Percentiles rank a stretch among this genome's conserved stretches.
Conservation (phyloP, 2,329 filamentous ascomycete species). For the Colletotrichum camelliae region DNA sequence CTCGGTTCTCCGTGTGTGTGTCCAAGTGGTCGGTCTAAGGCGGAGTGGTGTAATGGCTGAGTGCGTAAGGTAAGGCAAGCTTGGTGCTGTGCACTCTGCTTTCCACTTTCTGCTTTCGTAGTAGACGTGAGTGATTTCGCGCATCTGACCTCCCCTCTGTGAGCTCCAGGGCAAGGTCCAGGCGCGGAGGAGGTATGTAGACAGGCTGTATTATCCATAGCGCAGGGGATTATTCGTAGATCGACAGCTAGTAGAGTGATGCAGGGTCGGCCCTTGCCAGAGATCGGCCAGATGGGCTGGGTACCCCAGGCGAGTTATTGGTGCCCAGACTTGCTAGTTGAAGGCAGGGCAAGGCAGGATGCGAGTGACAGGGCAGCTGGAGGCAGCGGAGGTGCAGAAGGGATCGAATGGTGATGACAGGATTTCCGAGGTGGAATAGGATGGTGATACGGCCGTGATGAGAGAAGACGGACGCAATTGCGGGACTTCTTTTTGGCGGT, state of each 20-base stretch:
- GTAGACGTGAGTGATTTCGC: not conserved
- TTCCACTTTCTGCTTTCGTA: not conserved
- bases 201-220: not conserved
- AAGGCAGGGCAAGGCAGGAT: not conserved
- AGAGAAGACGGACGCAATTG: not conserved
- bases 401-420: not conserved
- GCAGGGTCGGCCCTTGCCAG: constrained; percentile 14
- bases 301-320: not conserved
- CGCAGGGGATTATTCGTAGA: not conserved
- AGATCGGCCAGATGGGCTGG: not conserved
- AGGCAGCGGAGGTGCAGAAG: not conserved
- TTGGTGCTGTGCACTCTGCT: not conserved
- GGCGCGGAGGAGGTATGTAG: not conserved
- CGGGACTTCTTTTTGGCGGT: not conserved
- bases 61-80: not conserved
- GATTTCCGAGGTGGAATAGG: not conserved
- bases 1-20: not conserved
- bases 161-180: not conserved
- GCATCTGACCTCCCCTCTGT: not conserved
- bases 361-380: not conserved
- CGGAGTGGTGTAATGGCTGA: not conserved
- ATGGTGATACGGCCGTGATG: constrained; percentile 11
- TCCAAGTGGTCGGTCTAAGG: not conserved
- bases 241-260: constrained; percentile 19
- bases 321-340: not conserved